phyloP scores from a whole-genome alignment of 345 rosid genomes.

The Pistacia integerrima region DNA sequence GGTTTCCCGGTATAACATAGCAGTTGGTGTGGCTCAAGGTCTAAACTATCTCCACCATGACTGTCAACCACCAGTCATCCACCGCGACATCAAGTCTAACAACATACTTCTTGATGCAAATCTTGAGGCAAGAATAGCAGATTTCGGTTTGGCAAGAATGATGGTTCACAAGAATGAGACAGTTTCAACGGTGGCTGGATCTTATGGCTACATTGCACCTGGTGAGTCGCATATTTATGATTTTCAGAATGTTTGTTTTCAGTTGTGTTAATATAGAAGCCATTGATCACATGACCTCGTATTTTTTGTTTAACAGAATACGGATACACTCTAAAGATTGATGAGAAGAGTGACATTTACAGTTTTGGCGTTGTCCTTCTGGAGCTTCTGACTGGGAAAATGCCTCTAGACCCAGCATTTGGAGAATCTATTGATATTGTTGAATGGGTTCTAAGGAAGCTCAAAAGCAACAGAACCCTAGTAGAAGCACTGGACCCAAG shows the following conservation, averaged over 20 bases:
- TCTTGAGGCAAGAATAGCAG: constrained; percentile 78
- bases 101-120: constrained; percentile 78
- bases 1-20: constrained; percentile 85
- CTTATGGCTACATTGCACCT: constrained; percentile 91
- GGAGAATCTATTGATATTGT: constrained; percentile 74
- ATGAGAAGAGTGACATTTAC: constrained; percentile 89
- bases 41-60: constrained; percentile 83
- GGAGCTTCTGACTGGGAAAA: constrained; percentile 80
- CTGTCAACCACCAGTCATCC: constrained; percentile 80
- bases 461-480: constrained; percentile 49
- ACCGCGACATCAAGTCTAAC: constrained; percentile 91
- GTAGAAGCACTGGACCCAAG: constrained; percentile 65
- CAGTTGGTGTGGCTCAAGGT: constrained; percentile 89
- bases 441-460: constrained; percentile 63
- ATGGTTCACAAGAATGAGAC: constrained; percentile 85
- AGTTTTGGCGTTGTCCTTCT: constrained; percentile 78
- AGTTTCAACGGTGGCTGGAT: constrained; percentile 91
- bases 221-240: constrained; percentile 34
- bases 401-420: constrained; percentile 75
- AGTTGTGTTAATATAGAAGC: not conserved
- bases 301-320: constrained; percentile 50
- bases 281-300: not conserved
- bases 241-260: not conserved
- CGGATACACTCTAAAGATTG: constrained; percentile 81
- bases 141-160: constrained; percentile 88